Evolutionary conservation across 2,329 filamentous ascomycete species (phyloP).

Genomic region (Colletotrichum echinochloae): DNA sequence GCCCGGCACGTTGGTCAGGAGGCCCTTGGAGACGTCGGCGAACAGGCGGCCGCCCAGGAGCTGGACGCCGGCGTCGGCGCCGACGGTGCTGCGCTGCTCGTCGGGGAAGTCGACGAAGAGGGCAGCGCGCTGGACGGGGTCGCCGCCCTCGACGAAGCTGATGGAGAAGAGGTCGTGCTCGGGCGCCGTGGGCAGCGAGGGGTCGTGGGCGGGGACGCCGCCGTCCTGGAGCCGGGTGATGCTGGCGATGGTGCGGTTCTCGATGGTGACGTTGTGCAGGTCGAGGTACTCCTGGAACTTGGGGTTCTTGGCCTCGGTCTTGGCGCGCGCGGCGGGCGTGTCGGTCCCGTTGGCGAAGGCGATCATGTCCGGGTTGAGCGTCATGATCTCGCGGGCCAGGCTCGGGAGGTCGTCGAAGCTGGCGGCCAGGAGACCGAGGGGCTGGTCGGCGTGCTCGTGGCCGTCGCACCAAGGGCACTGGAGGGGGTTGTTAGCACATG

Average conservation of each 20-base stretch:
- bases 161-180: constrained; percentile 69
- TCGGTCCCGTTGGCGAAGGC: constrained; percentile 71
- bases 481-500: not conserved
- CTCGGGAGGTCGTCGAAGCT: constrained; percentile 57
- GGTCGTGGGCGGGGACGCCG: constrained; percentile 54
- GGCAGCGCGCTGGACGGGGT: constrained; percentile 58
- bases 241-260: constrained; percentile 65
- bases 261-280: constrained; percentile 63
- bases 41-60: constrained; percentile 59
- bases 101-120: constrained; percentile 64
- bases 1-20: constrained; percentile 64
- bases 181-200: constrained; percentile 56
- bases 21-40: constrained; percentile 54
- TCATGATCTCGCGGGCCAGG: constrained; percentile 63
- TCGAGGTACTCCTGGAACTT: constrained; percentile 63
- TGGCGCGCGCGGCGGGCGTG: constrained; percentile 55
- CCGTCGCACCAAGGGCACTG: constrained; percentile 73
- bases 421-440: constrained; percentile 64
- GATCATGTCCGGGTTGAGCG: constrained; percentile 66
- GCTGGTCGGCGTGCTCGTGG: constrained; percentile 69
- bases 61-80: constrained; percentile 59
- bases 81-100: constrained; percentile 61
- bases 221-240: constrained; percentile 61
- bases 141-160: constrained; percentile 62
- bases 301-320: constrained; percentile 54